Base-by-base conservation (phyloP, 192 early-diverging fungal genomes). In the Dimargaris xerosporica region DNA sequence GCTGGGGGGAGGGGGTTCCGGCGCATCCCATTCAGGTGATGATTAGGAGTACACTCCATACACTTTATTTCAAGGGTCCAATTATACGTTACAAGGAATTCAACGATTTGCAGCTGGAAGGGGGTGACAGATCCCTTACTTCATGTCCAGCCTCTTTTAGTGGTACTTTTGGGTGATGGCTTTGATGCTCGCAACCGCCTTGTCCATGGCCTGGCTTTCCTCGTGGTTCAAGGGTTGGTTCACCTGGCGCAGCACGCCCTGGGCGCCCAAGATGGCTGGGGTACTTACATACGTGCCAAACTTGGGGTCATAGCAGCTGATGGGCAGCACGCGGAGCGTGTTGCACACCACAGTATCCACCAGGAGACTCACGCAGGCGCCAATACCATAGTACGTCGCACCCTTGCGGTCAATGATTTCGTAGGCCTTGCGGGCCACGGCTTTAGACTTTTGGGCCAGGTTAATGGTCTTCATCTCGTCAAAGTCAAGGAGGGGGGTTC, bases 391-490 rank as follows among this genome's bases (percentile, higher is more conserved):
- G 73, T 85, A 85, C 0, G 90, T 90, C 5, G 88, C 82, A 19
- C 90, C 90, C 71, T 93, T 93, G 60, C 86, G 75, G 16, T 86
- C 82, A 54, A 93, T 93, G 64, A 93, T 93, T 50, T 78, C 78
- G 61, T 89, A 88, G 0, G 90, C 90, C 69, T 89, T 90, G 60
- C 70, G 76, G 44, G 75, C 72, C 28, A 91, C 82, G 47, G 80
- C 71, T n/a, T 80, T 62, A 39, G 76, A 75, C 19, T 86, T 67
- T 26, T 66, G 44, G 13, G 81, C 78, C 39, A 69, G 66, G 48
- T 90, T 78, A 26, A 86, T 43, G 9, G 41, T 66, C 62, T 83
- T 43, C 60, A 91, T 73, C 54, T 81, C 73, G 15, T 82, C 80
- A 55, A 87, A 84, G 0, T 76, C 66, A 0, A 87, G 62, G 41